phyloP scores from a whole-genome alignment of 768 basidiomycete genomes.

The Hydnum rufescens region DNA sequence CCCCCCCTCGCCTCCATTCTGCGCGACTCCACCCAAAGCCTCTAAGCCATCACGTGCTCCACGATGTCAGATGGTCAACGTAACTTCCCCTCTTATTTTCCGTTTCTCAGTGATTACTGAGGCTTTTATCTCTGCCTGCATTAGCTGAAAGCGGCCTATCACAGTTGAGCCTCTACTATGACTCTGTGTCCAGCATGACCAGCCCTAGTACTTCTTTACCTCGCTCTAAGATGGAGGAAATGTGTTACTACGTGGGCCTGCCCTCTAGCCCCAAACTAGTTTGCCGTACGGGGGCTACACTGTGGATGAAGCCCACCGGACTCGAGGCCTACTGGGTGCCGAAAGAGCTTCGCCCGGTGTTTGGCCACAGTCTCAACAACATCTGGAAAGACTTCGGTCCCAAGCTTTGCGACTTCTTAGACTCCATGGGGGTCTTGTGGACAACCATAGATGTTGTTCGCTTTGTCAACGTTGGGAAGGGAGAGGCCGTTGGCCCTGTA shows the following conservation, averaged over 20 bases:
- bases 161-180: no score
- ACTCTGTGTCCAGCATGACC: no score
- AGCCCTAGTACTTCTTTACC: no score
- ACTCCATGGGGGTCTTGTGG: constrained; percentile 4
- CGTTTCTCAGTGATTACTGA: no score
- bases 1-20: no score
- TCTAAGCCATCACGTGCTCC: no score
- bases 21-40: no score
- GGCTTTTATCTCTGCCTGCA: no score
- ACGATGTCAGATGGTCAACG: no score
- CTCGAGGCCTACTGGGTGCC: constrained; percentile 5
- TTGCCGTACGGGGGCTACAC: not conserved
- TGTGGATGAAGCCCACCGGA: constrained; percentile 3
- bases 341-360: constrained; percentile 4
- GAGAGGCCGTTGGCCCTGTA: not conserved
- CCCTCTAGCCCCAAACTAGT: constrained; percentile 4
- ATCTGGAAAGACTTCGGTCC: constrained; percentile 3
- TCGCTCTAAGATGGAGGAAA: no score
- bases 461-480: constrained; percentile 3
- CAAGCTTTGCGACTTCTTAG: not conserved
- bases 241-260: constrained; percentile 4
- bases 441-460: constrained; percentile 3
- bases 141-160: no score
- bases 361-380: constrained; percentile 2
- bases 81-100: no score